These are phyloP conservation scores for Onygenales sp. DNA, from an alignment of 2,329 filamentous ascomycete genomes.

Conservation along the genomic window DNA sequence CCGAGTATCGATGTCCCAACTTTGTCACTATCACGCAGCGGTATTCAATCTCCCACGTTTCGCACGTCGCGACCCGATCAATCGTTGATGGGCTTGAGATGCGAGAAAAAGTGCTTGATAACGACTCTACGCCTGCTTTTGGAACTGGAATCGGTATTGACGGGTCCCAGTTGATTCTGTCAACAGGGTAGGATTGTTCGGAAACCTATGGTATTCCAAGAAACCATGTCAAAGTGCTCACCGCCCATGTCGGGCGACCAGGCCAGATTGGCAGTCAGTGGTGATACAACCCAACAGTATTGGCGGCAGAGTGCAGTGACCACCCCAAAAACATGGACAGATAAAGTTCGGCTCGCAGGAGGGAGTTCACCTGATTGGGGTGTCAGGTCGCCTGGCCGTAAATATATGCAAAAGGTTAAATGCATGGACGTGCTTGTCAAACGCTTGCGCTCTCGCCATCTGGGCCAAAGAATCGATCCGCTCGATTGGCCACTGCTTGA, in stretches of 20 bases:
- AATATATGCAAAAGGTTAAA: constrained; percentile 52
- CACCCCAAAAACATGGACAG: neutral
- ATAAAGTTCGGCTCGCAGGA: neutral
- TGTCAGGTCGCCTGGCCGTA: constrained; percentile 29
- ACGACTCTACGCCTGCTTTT: no score
- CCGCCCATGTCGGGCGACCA: no score
- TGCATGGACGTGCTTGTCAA: constrained; percentile 56
- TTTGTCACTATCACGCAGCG: neutral
- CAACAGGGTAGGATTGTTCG: no score
- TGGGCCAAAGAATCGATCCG: constrained; percentile 55
- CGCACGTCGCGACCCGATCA: no score
- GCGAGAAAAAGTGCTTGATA: no score
- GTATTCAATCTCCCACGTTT: no score
- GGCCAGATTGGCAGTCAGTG: no score
- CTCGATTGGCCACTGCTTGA: constrained; percentile 50
- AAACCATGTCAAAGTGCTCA: neutral
- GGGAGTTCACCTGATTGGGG: constrained; percentile 4
- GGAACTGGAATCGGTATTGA: no score
- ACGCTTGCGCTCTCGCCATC: constrained; percentile 59
- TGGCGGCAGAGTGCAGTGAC: neutral
- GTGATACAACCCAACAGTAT: no score
- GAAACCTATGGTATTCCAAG: neutral
- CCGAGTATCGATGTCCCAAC: neutral
- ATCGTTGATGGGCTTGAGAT: no score
- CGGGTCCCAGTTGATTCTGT: no score